These are phyloP conservation scores for Benincasa hispida DNA, from an alignment of 306 rosid genomes.

Conservation along the genomic window DNA sequence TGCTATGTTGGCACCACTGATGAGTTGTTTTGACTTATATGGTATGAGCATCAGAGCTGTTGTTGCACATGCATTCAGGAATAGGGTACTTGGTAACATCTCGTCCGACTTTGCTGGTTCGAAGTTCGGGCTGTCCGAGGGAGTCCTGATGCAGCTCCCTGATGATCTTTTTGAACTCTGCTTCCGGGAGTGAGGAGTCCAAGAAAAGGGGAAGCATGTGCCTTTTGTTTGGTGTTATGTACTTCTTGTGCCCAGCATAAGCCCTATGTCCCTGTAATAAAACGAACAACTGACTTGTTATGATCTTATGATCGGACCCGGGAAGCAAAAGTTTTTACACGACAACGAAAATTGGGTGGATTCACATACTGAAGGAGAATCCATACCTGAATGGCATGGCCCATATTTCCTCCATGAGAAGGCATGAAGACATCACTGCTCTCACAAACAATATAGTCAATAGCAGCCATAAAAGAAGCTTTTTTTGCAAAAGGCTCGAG, in stretches of 20 bases:
- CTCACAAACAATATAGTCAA: slow-evolving; percentile 79
- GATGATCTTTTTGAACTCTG: slow-evolving; percentile 54
- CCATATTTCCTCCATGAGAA: slow-evolving; percentile 99
- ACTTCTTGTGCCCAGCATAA: slow-evolving; percentile 81
- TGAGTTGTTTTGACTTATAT: neutral
- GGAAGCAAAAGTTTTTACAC: neutral
- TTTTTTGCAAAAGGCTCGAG: slow-evolving; percentile 52
- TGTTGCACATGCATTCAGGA: slow-evolving; percentile 84
- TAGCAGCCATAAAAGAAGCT: slow-evolving; percentile 92
- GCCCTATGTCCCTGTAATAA: slow-evolving; percentile 71
- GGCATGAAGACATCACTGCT: slow-evolving; percentile 96
- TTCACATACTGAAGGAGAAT: neutral
- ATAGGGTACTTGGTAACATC: slow-evolving; percentile 90
- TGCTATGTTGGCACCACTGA: neutral
- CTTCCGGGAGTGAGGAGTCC: slow-evolving; percentile 52
- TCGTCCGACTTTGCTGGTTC: slow-evolving; percentile 43
- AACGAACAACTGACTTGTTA: neutral
- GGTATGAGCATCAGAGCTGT: slow-evolving; percentile 19
- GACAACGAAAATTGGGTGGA: neutral
- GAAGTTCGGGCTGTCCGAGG: slow-evolving; percentile 69
- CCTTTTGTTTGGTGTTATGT: slow-evolving; percentile 89
- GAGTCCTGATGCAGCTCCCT: slow-evolving; percentile 65
- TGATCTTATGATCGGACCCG: neutral
- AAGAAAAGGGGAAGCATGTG: slow-evolving; percentile 77
- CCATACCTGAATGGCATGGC: slow-evolving; percentile 83